Evolutionary conservation across 116 monocot genomes (phyloP).

Genomic region (Papilionanthe hybrid): DNA sequence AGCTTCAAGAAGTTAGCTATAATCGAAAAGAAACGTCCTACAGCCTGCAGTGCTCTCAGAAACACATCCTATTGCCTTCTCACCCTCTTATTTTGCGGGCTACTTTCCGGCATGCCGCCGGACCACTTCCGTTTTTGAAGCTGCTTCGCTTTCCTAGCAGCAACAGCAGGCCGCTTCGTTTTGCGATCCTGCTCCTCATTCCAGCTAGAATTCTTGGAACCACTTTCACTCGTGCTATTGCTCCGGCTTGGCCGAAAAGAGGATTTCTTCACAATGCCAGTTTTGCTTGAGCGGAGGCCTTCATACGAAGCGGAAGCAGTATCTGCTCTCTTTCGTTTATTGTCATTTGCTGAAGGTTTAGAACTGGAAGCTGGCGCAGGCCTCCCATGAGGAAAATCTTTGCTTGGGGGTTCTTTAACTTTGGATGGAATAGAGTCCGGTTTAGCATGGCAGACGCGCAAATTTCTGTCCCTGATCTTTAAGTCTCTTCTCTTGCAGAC

Average conservation of each 20-base stretch:
- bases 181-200: constrained; percentile 16
- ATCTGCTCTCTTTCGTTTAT: constrained; percentile 28
- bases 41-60: too few species aligned
- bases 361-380: neutral
- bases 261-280: constrained; percentile 53
- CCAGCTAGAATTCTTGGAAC: constrained; percentile 1
- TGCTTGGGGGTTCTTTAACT: constrained; percentile 6
- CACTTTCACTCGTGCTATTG: neutral
- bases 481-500: constrained; percentile 43
- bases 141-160: constrained; percentile 75
- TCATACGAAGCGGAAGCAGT: constrained; percentile 66
- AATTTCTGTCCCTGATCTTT: constrained; percentile 64
- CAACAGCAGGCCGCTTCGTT: constrained; percentile 75
- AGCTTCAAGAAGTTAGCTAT: too few species aligned
- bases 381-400: constrained; percentile 20
- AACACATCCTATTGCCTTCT: constrained; percentile 12
- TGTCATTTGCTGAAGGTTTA: constrained; percentile 14
- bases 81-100: constrained; percentile 30
- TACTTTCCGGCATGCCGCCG: constrained; percentile 29
- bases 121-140: constrained; percentile 61
- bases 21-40: too few species aligned
- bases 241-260: neutral
- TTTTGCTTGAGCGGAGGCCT: constrained; percentile 72
- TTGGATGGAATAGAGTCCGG: constrained; percentile 42
- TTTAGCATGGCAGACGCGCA: constrained; percentile 73